These are phyloP conservation scores for Diplocarpon mali DNA, from an alignment of 2,329 filamentous ascomycete genomes.

Conservation along the genomic window DNA sequence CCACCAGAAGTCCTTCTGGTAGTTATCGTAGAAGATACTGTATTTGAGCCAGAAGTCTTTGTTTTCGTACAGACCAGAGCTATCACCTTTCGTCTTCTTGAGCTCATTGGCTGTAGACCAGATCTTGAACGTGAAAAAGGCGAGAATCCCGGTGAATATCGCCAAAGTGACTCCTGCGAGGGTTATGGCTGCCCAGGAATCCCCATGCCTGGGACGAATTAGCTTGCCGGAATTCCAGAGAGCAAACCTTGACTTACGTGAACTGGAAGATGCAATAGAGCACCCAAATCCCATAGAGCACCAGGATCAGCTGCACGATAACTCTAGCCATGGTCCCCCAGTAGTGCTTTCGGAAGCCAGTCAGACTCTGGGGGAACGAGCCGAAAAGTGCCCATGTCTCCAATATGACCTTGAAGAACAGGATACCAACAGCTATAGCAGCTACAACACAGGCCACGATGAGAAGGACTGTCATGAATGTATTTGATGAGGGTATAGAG, in stretches of 20 bases:
- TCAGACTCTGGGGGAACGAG: constrained; percentile 67
- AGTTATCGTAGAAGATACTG: constrained; percentile 92
- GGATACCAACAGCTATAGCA: constrained; percentile 71
- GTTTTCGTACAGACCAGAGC: constrained; percentile 67
- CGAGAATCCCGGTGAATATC: constrained; percentile 71
- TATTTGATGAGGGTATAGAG: constrained; percentile 76
- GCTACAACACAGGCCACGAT: constrained; percentile 81
- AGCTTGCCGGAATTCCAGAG: neutral
- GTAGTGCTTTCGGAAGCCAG: constrained; percentile 87
- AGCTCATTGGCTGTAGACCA: constrained; percentile 63
- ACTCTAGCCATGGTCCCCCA: constrained; percentile 86
- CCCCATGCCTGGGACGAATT: constrained; percentile 42
- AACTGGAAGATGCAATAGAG: constrained; percentile 96
- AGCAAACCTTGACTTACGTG: constrained; percentile 32
- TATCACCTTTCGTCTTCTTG: constrained; percentile 65
- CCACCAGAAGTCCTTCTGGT: constrained; percentile 96
- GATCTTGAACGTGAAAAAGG: constrained; percentile 77
- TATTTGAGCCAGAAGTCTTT: constrained; percentile 91
- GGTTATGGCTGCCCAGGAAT: constrained; percentile 84
- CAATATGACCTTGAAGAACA: constrained; percentile 83
- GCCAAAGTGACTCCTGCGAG: constrained; percentile 73
- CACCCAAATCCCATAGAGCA: constrained; percentile 92
- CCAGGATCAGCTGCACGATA: constrained; percentile 78
- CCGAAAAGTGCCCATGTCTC: constrained; percentile 88
- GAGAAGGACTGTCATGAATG: constrained; percentile 90